These are phyloP conservation scores for Dendrobium officinale DNA, from an alignment of 106 monocot genomes.

Conservation along the genomic window DNA sequence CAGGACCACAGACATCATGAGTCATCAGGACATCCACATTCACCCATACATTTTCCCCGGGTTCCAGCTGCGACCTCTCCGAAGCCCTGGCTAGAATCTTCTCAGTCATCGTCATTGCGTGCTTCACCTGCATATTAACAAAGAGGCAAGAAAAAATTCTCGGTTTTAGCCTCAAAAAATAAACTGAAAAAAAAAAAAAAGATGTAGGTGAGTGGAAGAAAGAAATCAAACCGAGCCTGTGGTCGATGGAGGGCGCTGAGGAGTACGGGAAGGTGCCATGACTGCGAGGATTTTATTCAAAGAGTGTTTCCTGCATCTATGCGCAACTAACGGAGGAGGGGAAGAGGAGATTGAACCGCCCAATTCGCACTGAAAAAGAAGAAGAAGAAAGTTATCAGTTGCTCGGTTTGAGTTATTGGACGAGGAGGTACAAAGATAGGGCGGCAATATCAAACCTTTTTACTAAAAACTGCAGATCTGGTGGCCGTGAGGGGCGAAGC, in stretches of 20 bases:
- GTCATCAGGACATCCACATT: constrained; percentile 85
- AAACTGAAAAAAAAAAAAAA: neutral
- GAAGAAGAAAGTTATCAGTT: neutral
- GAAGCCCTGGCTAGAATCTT: constrained; percentile 86
- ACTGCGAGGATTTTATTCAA: constrained; percentile 40
- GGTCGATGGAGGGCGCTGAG: constrained; percentile 36
- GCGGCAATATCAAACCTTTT: constrained; percentile 24
- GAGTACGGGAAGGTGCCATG: constrained; percentile 37
- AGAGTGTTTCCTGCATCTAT: constrained; percentile 15
- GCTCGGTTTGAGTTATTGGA: neutral
- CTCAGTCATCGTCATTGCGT: constrained; percentile 92
- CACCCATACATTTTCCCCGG: constrained; percentile 88
- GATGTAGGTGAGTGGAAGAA: neutral
- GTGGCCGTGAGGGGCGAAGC: constrained; percentile 15
- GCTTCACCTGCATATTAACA: constrained; percentile 51
- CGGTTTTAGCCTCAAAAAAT: neutral
- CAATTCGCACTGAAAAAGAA: constrained; percentile 16
- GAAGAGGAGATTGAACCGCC: neutral
- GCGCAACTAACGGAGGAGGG: constrained; percentile 12
- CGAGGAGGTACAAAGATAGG: neutral
- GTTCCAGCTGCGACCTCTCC: constrained; percentile 47
- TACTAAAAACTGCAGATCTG: constrained; percentile 21
- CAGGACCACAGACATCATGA: constrained; percentile 78
- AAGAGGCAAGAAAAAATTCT: neutral
- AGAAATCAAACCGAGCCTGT: constrained; percentile 58